Base-by-base conservation (phyloP, 2,329 filamentous ascomycete genomes). In the Ophiostoma ulmi region DNA sequence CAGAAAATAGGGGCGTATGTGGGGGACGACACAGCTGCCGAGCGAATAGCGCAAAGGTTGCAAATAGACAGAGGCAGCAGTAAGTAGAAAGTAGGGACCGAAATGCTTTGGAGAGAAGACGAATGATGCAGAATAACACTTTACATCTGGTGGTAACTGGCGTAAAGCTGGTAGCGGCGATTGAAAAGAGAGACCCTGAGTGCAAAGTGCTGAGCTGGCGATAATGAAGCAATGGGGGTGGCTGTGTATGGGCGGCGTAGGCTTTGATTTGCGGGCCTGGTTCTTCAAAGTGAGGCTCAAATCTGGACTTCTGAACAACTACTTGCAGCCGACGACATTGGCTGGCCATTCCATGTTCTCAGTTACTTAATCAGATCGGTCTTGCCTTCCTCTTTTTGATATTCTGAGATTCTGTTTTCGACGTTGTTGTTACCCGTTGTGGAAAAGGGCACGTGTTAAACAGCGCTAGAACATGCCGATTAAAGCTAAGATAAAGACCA, bases 401-500 rank as follows among this genome's bases (percentile, higher is more conserved):
- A 20, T 44, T 17, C 44, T 11, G 44, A 48, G 14, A 48, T n/a
- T 36, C 58, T 61, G 55, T 22, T 17, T 61, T 61, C 26, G 26
- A 35, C 63, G 63, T 65, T 36, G 58, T 39, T 39, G 63, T 39
- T 39, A 14, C 63, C 63, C 63, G 36, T 65, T 65, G 35, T 22
- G 63, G 63, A 65, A 65, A 65, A n/a, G 63, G 35, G 63, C 63
- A 65, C 63, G 63, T 65, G 63, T 65, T 39, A 35, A 38, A 22
- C 20, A n/a, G 63, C 35, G 63, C 63, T 65, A 65, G 36, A 26
- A 58, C 52, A 58, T 20, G 11, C 52, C 44, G 44, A 26, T 26
- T 58, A 1, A 22, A 58, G 52, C 58, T 63, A 63, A 63, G 58
- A 63, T 63, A 35, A 35, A 14, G 13, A 20, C 52, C 52, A 58